Evolutionary conservation across 257 asterid species (phyloP).

Genomic region (Jasminum sambac): DNA sequence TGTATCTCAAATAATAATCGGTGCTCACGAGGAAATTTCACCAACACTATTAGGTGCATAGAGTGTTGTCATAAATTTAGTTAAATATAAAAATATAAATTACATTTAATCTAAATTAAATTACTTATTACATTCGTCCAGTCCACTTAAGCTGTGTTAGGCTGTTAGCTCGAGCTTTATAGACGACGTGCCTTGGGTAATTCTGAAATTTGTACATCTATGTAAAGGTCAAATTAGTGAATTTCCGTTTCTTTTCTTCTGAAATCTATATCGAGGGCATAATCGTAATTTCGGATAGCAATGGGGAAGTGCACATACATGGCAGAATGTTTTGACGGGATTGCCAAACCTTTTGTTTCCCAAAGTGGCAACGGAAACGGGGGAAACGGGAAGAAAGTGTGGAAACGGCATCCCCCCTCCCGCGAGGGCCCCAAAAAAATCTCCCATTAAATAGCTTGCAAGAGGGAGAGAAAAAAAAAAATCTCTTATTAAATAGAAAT

Average conservation of each 20-base stretch:
- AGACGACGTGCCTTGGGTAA: neutral
- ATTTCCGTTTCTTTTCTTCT: neutral
- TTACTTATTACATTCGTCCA: too few relatives aligned
- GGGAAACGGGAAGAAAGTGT: neutral
- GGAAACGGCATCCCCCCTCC: slow-evolving; percentile 3
- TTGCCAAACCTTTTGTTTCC: slow-evolving; percentile 13
- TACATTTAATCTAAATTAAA: too few relatives aligned
- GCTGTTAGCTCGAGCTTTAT: neutral
- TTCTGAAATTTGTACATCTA: neutral
- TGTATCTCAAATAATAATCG: too few relatives aligned
- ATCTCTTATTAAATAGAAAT: too few relatives aligned
- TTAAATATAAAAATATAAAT: too few relatives aligned
- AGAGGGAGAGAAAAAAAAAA: too few relatives aligned
- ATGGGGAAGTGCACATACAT: neutral
- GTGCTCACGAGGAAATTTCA: too few relatives aligned
- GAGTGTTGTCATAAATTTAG: too few relatives aligned
- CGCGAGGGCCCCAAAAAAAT: too few relatives aligned
- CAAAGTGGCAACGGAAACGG: slow-evolving; percentile 14
- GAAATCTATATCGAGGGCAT: neutral
- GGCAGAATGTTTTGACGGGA: slow-evolving; percentile 21
- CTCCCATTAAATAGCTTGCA: too few relatives aligned
- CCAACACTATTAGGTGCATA: too few relatives aligned
- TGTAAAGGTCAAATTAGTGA: neutral
- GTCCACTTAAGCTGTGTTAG: too few relatives aligned
- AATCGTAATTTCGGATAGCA: slow-evolving; percentile 1